Percentiles rank a stretch among this genome's conserved stretches.
phyloP scores from a whole-genome alignment of 805 yeast genomes.

The Ogataea minuta region DNA sequence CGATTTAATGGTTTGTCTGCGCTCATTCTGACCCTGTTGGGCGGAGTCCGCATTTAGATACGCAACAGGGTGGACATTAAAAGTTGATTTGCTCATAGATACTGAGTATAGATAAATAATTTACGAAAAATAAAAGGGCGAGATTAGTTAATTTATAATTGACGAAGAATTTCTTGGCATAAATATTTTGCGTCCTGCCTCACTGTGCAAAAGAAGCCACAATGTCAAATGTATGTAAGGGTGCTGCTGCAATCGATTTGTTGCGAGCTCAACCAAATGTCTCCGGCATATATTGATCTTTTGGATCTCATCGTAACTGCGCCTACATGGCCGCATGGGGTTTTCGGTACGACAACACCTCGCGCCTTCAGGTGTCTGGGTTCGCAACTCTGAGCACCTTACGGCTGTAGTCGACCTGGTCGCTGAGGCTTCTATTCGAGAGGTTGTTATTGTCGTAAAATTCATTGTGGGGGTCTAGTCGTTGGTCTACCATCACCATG shows the following conservation, averaged over 20 bases:
- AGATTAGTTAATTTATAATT: constrained; percentile 4
- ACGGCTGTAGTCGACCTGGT: constrained; percentile 57
- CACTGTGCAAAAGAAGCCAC: too few relatives aligned
- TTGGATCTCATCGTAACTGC: neutral
- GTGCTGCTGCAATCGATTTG: too few relatives aligned
- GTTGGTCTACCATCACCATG: constrained; percentile 48
- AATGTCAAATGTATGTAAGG: too few relatives aligned
- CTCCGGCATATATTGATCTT: too few relatives aligned
- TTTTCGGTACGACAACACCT: constrained; percentile 1
- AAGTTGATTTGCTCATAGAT: constrained; percentile 8
- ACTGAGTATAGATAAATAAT: neutral
- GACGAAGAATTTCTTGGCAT: constrained; percentile 6
- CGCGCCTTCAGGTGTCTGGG: constrained; percentile 19
- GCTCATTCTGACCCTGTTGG: constrained; percentile 1
- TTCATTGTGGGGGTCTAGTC: constrained; percentile 58
- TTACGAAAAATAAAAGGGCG: constrained; percentile 6
- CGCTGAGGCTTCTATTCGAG: constrained; percentile 48
- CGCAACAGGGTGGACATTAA: constrained; percentile 31
- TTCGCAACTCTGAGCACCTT: constrained; percentile 56
- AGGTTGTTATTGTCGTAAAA: constrained; percentile 46
- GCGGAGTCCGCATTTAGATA: constrained; percentile 28
- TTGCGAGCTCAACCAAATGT: too few relatives aligned
- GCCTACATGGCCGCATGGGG: constrained; percentile 1
- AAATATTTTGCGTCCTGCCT: neutral
- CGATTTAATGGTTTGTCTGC: constrained; percentile 10